These are phyloP conservation scores for Cercospora berteroae DNA, from an alignment of 2,329 filamentous ascomycete species.

Conservation along the genomic window DNA sequence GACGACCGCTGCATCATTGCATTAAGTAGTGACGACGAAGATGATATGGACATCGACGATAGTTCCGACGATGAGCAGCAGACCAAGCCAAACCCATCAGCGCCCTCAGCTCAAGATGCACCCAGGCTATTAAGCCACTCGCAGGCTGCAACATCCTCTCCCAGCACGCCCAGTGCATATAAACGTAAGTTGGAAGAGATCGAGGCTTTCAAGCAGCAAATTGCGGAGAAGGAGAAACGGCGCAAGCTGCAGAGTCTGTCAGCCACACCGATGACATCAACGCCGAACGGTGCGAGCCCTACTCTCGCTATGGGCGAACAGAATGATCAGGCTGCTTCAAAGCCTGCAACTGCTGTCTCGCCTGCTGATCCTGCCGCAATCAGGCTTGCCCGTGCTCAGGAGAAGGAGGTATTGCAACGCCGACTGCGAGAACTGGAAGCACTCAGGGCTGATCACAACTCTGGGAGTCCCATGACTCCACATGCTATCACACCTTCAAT, in stretches of 20 bases:
- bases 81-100: neutral
- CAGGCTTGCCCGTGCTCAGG: conserved; percentile 13
- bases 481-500: neutral
- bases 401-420: conserved; percentile 14
- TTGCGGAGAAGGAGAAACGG: conserved; percentile 46
- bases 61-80: conserved; percentile 7
- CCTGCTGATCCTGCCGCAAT: neutral
- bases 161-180: conserved; percentile 19
- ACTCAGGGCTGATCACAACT: conserved; percentile 6
- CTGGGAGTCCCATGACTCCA: conserved; percentile 1
- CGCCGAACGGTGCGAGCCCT: neutral
- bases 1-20: conserved; percentile 73
- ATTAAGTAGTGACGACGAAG: conserved; percentile 70
- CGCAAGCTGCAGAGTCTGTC: conserved; percentile 33
- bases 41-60: conserved; percentile 33
- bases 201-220: conserved; percentile 27
- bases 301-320: neutral
- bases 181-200: conserved; percentile 28
- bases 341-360: neutral
- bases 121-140: neutral
- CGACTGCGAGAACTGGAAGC: conserved; percentile 16
- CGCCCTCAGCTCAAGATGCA: neutral
- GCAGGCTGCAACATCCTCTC: conserved; percentile 10
- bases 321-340: neutral
- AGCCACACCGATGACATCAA: neutral